Conservation (phyloP, 345 rosid genomes). For the Melaleuca alternifolia region DNA sequence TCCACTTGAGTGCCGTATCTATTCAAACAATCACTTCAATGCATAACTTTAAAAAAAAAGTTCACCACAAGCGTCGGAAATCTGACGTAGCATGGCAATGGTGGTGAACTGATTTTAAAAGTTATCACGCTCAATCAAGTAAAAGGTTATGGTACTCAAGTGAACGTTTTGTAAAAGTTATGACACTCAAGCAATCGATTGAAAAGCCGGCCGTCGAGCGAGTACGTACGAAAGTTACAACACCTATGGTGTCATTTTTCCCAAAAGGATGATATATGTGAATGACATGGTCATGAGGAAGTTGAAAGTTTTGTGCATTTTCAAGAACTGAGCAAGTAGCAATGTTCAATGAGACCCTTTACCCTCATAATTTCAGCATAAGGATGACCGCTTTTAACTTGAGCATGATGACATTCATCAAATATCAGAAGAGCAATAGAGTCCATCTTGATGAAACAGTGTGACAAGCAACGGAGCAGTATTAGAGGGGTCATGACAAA, state of each 20-base stretch:
- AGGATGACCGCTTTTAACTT: slow-evolving; percentile 69
- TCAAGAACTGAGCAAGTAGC: background rate
- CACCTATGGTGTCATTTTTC: background rate
- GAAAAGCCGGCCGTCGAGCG: no score
- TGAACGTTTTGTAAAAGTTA: background rate
- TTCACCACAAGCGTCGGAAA: background rate
- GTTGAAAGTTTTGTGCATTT: background rate
- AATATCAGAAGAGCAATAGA: slow-evolving; percentile 73
- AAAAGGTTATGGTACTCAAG: background rate
- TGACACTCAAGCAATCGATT: background rate
- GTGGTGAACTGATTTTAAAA: background rate
- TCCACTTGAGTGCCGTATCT: background rate
- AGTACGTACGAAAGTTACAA: background rate
- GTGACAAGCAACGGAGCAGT: slow-evolving; percentile 61
- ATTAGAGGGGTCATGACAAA: slow-evolving; percentile 89
- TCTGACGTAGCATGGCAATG: background rate
- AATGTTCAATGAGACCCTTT: slow-evolving; percentile 4
- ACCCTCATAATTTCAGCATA: slow-evolving; percentile 92
- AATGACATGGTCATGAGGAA: background rate
- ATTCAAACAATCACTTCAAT: background rate
- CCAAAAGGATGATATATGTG: background rate
- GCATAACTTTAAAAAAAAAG: background rate
- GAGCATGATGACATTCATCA: slow-evolving; percentile 98
- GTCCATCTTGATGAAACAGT: slow-evolving; percentile 90
- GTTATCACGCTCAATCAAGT: background rate